A percentile compares a stretch with the other conserved stretches of the same genome.
These are phyloP conservation scores for slime mould (Dictyostelium discoideum) DNA, from an alignment of 78 protist species.

Conservation along the genomic window DNA sequence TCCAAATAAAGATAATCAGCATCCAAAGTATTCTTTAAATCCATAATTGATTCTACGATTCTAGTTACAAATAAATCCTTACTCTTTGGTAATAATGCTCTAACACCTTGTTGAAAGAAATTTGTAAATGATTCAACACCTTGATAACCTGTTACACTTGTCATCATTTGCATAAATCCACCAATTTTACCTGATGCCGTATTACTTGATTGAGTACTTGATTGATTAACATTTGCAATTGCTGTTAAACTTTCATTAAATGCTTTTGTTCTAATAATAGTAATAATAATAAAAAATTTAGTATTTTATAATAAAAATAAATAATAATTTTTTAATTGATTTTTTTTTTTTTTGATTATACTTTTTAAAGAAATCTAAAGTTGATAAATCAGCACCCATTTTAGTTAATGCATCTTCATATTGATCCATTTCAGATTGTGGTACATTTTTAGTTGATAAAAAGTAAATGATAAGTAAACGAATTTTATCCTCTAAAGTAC, in stretches of 20 bases:
- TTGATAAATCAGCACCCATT: conserved; percentile 68
- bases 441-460: conserved; percentile 23
- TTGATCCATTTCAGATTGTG: conserved; percentile 38
- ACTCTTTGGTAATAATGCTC: conserved; percentile 72
- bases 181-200: not conserved
- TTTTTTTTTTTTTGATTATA: not conserved
- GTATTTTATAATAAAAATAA: too few species aligned
- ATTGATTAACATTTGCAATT: conserved; percentile 19
- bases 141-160: conserved; percentile 46
- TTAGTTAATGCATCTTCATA: conserved; percentile 29
- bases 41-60: conserved; percentile 86
- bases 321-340: too few species aligned
- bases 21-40: conserved; percentile 71
- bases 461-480: conserved; percentile 86
- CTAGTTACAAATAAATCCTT: conserved; percentile 83
- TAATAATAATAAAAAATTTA: too few species aligned
- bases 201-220: not conserved
- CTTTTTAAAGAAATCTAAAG: conserved; percentile 72
- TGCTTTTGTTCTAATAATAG: conserved; percentile 33
- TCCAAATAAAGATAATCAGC: conserved; percentile 84
- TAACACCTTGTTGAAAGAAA: conserved; percentile 70
- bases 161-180: conserved; percentile 58
- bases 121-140: conserved; percentile 65
- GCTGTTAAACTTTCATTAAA: conserved; percentile 45
- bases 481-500: conserved; percentile 87